phyloP scores from a whole-genome alignment of 345 rosid genomes.

The Gossypium bickii region DNA sequence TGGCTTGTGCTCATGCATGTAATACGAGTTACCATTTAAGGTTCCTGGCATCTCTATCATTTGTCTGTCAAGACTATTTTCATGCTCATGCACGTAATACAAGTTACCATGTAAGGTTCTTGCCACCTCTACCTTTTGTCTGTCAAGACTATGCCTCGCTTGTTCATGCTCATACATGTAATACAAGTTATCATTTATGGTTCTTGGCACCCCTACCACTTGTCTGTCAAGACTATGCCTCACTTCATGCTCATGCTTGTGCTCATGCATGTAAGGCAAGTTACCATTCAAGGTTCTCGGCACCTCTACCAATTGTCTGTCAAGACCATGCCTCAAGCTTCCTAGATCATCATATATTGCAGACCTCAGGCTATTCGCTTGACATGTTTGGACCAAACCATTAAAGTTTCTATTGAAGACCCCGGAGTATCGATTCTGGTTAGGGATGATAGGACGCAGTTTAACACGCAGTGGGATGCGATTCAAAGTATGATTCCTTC shows the following conservation, averaged over 20 bases:
- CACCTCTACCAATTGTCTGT: slow-evolving; percentile 7
- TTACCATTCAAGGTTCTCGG: slow-evolving; percentile 10
- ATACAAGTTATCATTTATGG: too few relatives aligned
- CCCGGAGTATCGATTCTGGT: not conserved
- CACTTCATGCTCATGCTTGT: slow-evolving; percentile 7
- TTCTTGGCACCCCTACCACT: too few relatives aligned
- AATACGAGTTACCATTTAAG: too few relatives aligned
- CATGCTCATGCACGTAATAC: not conserved
- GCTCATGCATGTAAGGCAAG: not conserved
- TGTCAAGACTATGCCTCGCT: not conserved
- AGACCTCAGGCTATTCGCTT: not conserved
- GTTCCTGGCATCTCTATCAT: too few relatives aligned
- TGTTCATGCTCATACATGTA: too few relatives aligned
- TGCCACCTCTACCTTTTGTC: slow-evolving; percentile 3
- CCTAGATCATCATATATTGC: not conserved
- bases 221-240: not conserved
- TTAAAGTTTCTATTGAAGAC: not conserved
- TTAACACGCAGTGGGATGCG: not conserved
- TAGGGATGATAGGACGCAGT: not conserved
- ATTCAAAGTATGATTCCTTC: not conserved
- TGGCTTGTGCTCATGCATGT: too few relatives aligned
- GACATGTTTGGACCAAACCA: not conserved
- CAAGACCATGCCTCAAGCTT: not conserved
- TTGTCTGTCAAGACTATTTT: not conserved
- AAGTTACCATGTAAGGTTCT: slow-evolving; percentile 5